A percentile compares a stretch with the other conserved stretches of the same genome.
Conservation (phyloP, 2,329 filamentous ascomycete species). For the Fusarium domesticum region DNA sequence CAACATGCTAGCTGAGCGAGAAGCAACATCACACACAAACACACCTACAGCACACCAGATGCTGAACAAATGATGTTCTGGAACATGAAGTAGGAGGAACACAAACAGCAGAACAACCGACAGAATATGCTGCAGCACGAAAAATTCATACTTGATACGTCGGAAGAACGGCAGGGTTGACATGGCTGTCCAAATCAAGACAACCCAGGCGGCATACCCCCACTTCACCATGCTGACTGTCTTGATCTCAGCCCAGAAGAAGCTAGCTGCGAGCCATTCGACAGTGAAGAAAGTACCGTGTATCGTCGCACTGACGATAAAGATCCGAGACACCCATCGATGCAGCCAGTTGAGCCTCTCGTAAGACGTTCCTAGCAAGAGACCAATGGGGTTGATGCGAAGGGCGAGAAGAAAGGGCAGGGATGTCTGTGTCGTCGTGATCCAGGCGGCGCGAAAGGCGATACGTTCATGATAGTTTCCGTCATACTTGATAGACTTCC, state of each 20-base stretch:
- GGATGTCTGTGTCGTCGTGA: slow-evolving; percentile 23
- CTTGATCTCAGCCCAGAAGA: slow-evolving; percentile 27
- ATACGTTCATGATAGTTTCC: slow-evolving; percentile 26
- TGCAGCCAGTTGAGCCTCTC: slow-evolving; percentile 29
- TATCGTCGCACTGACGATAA: slow-evolving; percentile 25
- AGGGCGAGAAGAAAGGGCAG: slow-evolving; percentile 25
- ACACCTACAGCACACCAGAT: slow-evolving; percentile 29
- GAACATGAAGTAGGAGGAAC: slow-evolving; percentile 26
- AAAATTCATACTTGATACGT: slow-evolving; percentile 29
- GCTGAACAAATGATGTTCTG: slow-evolving; percentile 27
- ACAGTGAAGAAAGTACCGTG: slow-evolving; percentile 25
- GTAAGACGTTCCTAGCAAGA: slow-evolving; percentile 25
- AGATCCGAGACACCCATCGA: slow-evolving; percentile 24
- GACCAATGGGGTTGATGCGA: slow-evolving; percentile 23
- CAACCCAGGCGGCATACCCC: slow-evolving; percentile 27
- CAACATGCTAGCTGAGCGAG: slow-evolving; percentile 26
- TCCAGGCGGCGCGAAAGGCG: slow-evolving; percentile 28
- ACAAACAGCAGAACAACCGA: slow-evolving; percentile 23
- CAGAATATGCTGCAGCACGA: slow-evolving; percentile 28
- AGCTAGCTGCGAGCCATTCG: slow-evolving; percentile 25
- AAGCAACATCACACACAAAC: slow-evolving; percentile 26
- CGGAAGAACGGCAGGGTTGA: slow-evolving; percentile 25
- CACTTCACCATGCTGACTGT: slow-evolving; percentile 28
- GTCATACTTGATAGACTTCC: slow-evolving; percentile 28
- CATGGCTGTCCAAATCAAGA: slow-evolving; percentile 25